These are phyloP conservation scores for Penicillium sp. DNA, from an alignment of 2,329 filamentous ascomycete genomes.

Conservation along the genomic window DNA sequence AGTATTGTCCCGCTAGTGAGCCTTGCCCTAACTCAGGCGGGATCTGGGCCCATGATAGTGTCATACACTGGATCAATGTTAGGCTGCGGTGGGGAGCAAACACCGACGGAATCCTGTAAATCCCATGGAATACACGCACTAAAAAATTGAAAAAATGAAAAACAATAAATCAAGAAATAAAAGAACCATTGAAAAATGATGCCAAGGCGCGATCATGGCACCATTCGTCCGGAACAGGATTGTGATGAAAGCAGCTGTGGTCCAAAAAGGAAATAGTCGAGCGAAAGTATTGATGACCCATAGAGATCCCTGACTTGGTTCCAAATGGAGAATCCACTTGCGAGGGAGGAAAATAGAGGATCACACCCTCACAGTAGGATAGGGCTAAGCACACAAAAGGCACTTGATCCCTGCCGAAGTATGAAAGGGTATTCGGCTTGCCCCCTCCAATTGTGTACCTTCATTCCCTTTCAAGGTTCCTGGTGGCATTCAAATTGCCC, in stretches of 20 bases:
- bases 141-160: not conserved
- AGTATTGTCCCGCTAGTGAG: not conserved
- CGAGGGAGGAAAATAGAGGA: not conserved
- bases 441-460: not conserved
- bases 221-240: not conserved
- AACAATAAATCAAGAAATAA: not conserved
- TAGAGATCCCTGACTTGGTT: not conserved
- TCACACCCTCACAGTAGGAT: constrained; percentile 1
- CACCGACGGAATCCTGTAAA: not conserved
- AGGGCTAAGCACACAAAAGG: constrained; percentile 1
- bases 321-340: not conserved
- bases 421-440: not conserved
- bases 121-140: not conserved
- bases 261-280: not conserved
- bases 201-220: not conserved
- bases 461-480: not conserved
- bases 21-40: not conserved
- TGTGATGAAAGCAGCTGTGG: constrained; percentile 2
- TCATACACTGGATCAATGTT: constrained; percentile 1
- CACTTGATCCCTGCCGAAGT: not conserved
- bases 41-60: constrained; percentile 7
- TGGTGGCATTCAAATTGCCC: not conserved
- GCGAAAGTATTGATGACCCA: not conserved
- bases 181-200: not conserved
- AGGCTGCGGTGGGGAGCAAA: not conserved